Evolutionary conservation across 108 stramenopile species (phyloP), one percentile per base, ranked within the genome.

Genomic region (Cyclotella cryptica): DNA sequence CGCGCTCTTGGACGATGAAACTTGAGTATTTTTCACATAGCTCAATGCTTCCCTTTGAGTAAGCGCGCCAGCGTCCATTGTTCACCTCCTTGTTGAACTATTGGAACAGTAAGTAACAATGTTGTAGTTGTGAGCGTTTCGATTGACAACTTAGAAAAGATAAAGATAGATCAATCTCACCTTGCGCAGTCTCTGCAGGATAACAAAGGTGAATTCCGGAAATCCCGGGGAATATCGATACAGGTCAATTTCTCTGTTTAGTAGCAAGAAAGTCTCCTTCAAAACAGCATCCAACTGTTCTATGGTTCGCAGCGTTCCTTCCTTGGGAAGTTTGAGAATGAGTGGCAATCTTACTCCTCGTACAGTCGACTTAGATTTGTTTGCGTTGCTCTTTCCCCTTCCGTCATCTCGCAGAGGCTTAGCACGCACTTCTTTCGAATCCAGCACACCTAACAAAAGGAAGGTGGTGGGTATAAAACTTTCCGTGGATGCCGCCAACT

Each of bases 401-500:
- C 69, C 74, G 41, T 54, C 75, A 39, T 75, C 74, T 14, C 75
- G 51, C 5, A 76, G 71, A 10, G 95, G 89, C 60, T 91, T 85
- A 79, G 91, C 88, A 53, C 74, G 76, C 28, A 98, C 74, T 74
- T 98, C 98, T 46, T 91, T 91, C 81, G 86, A 78, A 44, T 95
- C 92, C 45, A 98, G 78, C 13, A 92, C 81, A 12, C 93, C 97
- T 24, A 98, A 59, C 68, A 98, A 77, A 53, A 96, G 84, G 42
- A 87, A 83, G 8, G 93, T 87, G 3, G 92, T 96, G 17, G 99
- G 99, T 43, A 98, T 88, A 79, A 96, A 98, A 26, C 81, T 75
- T 72, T 91, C 89, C 0, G 96, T 86, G 1, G 92, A 86, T 13
- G 96, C 93, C 17, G 97, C 97, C 42, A 99, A 80, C 67, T 98